These are phyloP conservation scores for Geotrichum candidum DNA, from an alignment of 1,139 yeast genomes.

Conservation along the genomic window DNA sequence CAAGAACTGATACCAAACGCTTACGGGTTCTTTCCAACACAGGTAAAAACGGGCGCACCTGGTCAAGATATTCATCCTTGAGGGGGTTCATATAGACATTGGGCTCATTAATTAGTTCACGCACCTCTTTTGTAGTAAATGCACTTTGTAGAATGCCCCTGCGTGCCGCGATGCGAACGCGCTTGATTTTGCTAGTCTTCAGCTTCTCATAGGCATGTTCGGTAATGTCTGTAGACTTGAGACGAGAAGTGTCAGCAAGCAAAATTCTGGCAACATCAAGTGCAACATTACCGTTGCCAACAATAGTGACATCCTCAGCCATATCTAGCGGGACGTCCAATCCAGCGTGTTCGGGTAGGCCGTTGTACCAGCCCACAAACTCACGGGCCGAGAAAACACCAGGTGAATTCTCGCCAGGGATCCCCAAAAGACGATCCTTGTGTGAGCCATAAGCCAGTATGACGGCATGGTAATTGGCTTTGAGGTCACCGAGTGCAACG, in stretches of 20 bases:
- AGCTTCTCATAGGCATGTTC: constrained; percentile 53
- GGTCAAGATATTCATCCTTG: constrained; percentile 41
- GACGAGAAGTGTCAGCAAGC: constrained; percentile 47
- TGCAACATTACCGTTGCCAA: constrained; percentile 99
- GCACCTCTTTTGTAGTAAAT: constrained; percentile 84
- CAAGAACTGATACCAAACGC: constrained; percentile 59
- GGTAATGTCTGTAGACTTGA: constrained; percentile 66
- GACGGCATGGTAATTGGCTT: constrained; percentile 59
- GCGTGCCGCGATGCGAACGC: constrained; percentile 73
- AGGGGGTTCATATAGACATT: constrained; percentile 56
- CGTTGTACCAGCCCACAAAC: constrained; percentile 96
- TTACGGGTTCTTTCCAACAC: constrained; percentile 59
- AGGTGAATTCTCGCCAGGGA: constrained; percentile 52
- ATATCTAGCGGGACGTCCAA: constrained; percentile 31
- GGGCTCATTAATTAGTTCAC: constrained; percentile 69
- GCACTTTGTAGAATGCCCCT: constrained; percentile 73
- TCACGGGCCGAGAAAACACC: constrained; percentile 81
- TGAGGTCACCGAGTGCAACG: constrained; percentile 45
- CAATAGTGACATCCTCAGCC: constrained; percentile 62
- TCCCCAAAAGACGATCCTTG: constrained; percentile 49
- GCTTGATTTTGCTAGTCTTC: constrained; percentile 47
- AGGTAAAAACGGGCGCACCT: constrained; percentile 37
- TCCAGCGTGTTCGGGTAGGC: constrained; percentile 61
- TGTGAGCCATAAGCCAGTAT: constrained; percentile 81
- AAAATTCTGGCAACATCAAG: constrained; percentile 81